These are phyloP conservation scores for Liquidambar formosana DNA, from an alignment of 164 flowering plant genomes.

Conservation along the genomic window DNA sequence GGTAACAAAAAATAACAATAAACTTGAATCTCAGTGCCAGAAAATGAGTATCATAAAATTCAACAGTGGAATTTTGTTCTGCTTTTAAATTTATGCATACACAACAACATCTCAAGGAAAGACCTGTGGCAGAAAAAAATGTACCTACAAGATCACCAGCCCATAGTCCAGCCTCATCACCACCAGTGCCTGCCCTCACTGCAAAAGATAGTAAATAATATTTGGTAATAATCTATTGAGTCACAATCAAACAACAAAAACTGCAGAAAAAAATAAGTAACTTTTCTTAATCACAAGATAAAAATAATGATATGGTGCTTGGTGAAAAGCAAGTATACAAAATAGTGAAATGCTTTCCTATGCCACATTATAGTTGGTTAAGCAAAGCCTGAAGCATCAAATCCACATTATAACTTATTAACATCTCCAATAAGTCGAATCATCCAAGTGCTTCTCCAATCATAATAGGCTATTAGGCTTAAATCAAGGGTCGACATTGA, in stretches of 20 bases:
- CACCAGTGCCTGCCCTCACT: slow-evolving; percentile 99
- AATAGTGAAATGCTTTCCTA: too few species aligned
- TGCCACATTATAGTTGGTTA: background rate
- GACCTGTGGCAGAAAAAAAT: slow-evolving; percentile 35
- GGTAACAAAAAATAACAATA: background rate
- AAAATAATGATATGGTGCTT: background rate
- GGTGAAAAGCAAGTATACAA: background rate
- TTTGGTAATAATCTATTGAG: background rate
- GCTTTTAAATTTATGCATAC: background rate
- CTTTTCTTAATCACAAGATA: background rate
- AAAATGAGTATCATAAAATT: background rate
- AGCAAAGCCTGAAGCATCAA: background rate
- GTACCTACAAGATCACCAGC: slow-evolving; percentile 99
- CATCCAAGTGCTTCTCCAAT: background rate
- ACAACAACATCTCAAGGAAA: background rate
- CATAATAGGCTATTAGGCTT: background rate
- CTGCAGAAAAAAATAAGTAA: background rate
- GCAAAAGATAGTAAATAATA: slow-evolving; percentile 24
- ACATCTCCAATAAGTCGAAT: slow-evolving; percentile 2
- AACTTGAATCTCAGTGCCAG: background rate
- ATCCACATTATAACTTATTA: background rate
- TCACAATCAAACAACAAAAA: background rate
- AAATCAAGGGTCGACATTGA: background rate
- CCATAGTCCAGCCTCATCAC: slow-evolving; percentile 99
- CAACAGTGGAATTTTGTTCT: background rate